A percentile compares a stretch with the other conserved stretches of the same genome.
phyloP scores from a whole-genome alignment of 192 early-diverging fungal species.

The Coemansia sp. region DNA sequence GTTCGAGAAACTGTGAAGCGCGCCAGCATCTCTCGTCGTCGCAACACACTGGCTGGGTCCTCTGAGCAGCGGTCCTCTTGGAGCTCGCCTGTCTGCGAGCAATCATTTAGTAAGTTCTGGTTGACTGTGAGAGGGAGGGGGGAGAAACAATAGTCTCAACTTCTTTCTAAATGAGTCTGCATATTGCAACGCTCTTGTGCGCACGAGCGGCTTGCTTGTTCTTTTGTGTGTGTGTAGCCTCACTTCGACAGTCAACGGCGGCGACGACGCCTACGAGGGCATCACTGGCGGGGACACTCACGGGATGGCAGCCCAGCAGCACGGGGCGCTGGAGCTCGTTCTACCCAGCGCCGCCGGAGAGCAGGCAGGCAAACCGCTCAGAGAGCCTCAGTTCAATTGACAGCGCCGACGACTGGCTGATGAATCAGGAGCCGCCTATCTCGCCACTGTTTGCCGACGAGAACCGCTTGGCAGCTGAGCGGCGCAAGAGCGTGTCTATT shows the following conservation, averaged over 20 bases:
- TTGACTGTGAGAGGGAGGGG: background rate
- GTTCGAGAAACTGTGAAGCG: slow-evolving; percentile 31
- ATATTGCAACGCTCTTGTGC: slow-evolving; percentile 12
- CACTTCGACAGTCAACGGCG: slow-evolving; percentile 11
- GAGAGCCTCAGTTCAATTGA: slow-evolving; percentile 10
- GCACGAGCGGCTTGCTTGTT: slow-evolving; percentile 6
- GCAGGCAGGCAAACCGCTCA: background rate
- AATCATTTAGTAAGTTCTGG: slow-evolving; percentile 18
- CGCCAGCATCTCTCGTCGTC: slow-evolving; percentile 20
- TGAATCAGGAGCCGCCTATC: slow-evolving; percentile 42
- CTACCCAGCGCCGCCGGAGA: background rate
- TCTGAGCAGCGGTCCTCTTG: slow-evolving; percentile 5
- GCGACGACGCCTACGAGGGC: slow-evolving; percentile 21
- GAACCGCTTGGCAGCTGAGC: slow-evolving; percentile 9
- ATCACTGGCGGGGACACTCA: slow-evolving; percentile 28
- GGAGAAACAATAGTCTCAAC: background rate
- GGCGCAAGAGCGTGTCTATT: background rate
- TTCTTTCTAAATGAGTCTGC: background rate
- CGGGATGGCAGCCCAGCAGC: slow-evolving; percentile 18
- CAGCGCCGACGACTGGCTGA: slow-evolving; percentile 36
- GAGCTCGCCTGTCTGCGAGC: slow-evolving; percentile 11
- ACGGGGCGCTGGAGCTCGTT: background rate
- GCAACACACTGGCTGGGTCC: slow-evolving; percentile 19
- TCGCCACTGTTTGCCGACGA: slow-evolving; percentile 47
- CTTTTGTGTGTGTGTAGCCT: slow-evolving; percentile 13